phyloP scores from a whole-genome alignment of 805 yeast genomes.

The Candida oleophila region DNA sequence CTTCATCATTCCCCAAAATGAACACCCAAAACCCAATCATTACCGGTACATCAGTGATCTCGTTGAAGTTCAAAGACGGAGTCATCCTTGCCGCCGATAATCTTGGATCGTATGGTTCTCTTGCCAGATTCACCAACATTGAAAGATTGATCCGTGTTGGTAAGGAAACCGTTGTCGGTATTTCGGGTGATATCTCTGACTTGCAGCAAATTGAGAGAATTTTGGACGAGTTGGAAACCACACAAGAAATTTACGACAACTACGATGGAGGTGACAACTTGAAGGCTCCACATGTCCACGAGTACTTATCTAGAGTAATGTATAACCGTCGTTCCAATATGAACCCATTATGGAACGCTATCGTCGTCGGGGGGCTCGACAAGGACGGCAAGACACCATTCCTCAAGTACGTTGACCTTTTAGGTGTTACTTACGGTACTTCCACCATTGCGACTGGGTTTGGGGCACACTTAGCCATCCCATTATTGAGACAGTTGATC shows the following conservation, averaged over 20 bases:
- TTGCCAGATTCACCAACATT: conserved; percentile 79
- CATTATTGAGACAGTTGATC: conserved; percentile 80
- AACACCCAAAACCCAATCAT: conserved; percentile 93
- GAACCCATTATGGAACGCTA: conserved; percentile 96
- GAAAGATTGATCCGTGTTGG: conserved; percentile 89
- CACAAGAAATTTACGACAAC: conserved; percentile 77
- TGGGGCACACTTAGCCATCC: conserved; percentile 93
- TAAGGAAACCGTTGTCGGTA: conserved; percentile 81
- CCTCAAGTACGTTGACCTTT: conserved; percentile 81
- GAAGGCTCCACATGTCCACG: conserved; percentile 85
- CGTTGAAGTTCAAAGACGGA: conserved; percentile 87
- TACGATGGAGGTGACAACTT: conserved; percentile 52
- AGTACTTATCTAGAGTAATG: conserved; percentile 79
- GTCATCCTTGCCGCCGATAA: conserved; percentile 94
- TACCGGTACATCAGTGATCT: conserved; percentile 95
- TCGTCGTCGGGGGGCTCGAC: conserved; percentile 86
- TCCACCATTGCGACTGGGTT: conserved; percentile 94
- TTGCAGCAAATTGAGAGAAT: conserved; percentile 77
- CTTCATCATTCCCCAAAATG: conserved; percentile 57
- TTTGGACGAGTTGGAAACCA: conserved; percentile 70
- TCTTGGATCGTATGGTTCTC: conserved; percentile 87
- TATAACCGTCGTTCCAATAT: conserved; percentile 87
- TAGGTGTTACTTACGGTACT: conserved; percentile 87
- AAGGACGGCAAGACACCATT: conserved; percentile 60
- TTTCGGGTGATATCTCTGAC: conserved; percentile 93